Percentiles rank a stretch among this genome's conserved stretches.
phyloP scores from a whole-genome alignment of 2,329 filamentous ascomycete genomes.

The Microsporum ferrugineum region DNA sequence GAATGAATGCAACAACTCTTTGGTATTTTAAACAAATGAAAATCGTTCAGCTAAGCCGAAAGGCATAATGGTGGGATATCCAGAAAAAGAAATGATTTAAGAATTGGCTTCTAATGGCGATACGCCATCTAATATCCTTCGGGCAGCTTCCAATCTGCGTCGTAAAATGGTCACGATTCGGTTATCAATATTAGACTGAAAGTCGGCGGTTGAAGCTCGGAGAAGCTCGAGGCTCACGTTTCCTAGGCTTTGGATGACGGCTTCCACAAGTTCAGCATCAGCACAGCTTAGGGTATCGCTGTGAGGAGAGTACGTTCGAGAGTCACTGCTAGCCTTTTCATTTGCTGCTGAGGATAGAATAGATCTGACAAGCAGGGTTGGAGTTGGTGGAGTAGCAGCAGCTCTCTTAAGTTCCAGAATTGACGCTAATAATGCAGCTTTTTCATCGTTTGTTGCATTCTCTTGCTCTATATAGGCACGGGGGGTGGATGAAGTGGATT shows the following conservation, averaged over 20 bases:
- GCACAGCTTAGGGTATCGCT: constrained; percentile 37
- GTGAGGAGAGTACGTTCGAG: constrained; percentile 24
- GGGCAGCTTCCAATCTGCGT: constrained; percentile 62
- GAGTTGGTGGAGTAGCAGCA: not conserved
- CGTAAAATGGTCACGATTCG: constrained; percentile 53
- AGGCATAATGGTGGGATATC: constrained; percentile 30
- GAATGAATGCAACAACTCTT: not conserved
- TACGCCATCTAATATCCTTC: constrained; percentile 57
- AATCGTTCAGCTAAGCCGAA: constrained; percentile 23
- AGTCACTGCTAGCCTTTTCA: not conserved
- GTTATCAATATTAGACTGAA: constrained; percentile 41
- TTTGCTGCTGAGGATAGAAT: constrained; percentile 5
- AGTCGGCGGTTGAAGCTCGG: constrained; percentile 29
- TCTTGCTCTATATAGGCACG: not conserved
- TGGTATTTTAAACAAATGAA: constrained; percentile 1
- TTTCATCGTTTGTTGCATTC: not conserved
- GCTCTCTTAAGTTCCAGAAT: not conserved
- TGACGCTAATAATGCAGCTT: constrained; percentile 1
- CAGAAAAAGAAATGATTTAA: not conserved
- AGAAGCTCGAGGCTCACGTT: constrained; percentile 43
- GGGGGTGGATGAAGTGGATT: constrained; percentile 1
- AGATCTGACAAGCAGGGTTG: constrained; percentile 3
- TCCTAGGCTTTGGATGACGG: constrained; percentile 41
- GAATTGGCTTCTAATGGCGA: not conserved
- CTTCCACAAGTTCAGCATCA: constrained; percentile 47